Conservation (phyloP, 177 flowering plant species). For the Telopea speciosissima region DNA sequence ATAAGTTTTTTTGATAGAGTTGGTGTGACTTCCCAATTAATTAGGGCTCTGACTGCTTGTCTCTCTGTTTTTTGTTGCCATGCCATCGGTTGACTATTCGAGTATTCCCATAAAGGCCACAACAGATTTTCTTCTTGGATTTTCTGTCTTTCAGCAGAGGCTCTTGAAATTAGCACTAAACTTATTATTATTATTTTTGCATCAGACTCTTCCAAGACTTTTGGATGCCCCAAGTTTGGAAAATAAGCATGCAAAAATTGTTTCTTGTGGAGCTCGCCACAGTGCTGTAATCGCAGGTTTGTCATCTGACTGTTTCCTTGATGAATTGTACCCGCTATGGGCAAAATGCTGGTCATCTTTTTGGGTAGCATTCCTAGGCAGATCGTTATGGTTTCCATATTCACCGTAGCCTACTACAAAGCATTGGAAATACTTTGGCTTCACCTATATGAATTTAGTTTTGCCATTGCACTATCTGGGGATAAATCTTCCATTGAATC, state of each 20-base stretch:
- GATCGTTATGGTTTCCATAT: too few species aligned
- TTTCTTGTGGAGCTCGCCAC: constrained; percentile 97
- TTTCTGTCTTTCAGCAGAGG: neutral
- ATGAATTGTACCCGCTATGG: neutral
- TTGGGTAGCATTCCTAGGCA: too few species aligned
- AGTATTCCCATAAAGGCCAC: neutral
- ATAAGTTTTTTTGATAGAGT: neutral
- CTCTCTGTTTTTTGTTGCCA: neutral
- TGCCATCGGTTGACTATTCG: neutral
- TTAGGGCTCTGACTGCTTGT: neutral
- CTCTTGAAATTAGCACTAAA: neutral
- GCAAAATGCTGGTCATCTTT: too few species aligned
- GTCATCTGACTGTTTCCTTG: neutral
- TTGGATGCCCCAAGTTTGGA: constrained; percentile 81
- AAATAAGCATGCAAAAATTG: constrained; percentile 46
- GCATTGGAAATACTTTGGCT: too few species aligned
- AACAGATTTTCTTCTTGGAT: neutral
- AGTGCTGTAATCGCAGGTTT: constrained; percentile 80
- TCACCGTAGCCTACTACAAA: too few species aligned
- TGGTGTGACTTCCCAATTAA: neutral
- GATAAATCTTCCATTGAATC: too few species aligned
- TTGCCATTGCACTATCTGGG: too few species aligned
- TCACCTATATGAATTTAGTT: too few species aligned
- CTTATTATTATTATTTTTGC: constrained; percentile 9
- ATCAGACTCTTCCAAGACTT: constrained; percentile 80